Percentiles rank a stretch among this genome's conserved stretches.
These are phyloP conservation scores for Yamadazyma paraphyllophila DNA, from an alignment of 805 yeast species.

Conservation along the genomic window DNA sequence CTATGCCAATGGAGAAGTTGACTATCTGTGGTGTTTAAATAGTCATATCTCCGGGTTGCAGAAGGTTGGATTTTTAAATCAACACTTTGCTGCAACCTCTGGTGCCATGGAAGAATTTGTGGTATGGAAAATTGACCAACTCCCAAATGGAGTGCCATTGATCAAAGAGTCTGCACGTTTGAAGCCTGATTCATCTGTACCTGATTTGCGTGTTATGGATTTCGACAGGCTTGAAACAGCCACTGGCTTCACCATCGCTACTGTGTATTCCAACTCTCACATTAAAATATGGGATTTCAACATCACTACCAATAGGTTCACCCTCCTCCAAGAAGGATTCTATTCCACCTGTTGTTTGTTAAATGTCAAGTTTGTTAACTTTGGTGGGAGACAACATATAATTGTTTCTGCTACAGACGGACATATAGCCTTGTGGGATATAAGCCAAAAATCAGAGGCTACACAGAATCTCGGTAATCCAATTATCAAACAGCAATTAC, in stretches of 20 bases:
- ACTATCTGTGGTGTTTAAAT: constrained; percentile 59
- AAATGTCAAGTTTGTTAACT: constrained; percentile 49
- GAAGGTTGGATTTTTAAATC: constrained; percentile 58
- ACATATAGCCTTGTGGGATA: constrained; percentile 58
- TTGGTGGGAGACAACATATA: constrained; percentile 30
- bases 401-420: constrained; percentile 84
- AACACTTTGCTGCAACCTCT: constrained; percentile 45
- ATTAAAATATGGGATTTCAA: constrained; percentile 64
- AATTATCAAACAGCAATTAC: constrained; percentile 52
- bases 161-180: constrained; percentile 51
- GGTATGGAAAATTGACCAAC: constrained; percentile 63
- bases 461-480: constrained; percentile 19
- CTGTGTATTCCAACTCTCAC: constrained; percentile 84
- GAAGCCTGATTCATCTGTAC: constrained; percentile 54
- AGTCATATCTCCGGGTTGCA: constrained; percentile 90
- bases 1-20: constrained; percentile 39
- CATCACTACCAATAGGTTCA: constrained; percentile 35
- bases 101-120: constrained; percentile 88
- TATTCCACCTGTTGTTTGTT: constrained; percentile 79
- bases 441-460: constrained; percentile 14
- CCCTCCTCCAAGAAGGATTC: constrained; percentile 42
- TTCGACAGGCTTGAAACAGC: constrained; percentile 51
- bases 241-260: constrained; percentile 52
- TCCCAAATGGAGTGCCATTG: constrained; percentile 36
- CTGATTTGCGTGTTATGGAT: constrained; percentile 91